These are phyloP conservation scores for Aphanomyces astaci DNA, from an alignment of 352 stramenopile genomes.

Conservation along the genomic window DNA sequence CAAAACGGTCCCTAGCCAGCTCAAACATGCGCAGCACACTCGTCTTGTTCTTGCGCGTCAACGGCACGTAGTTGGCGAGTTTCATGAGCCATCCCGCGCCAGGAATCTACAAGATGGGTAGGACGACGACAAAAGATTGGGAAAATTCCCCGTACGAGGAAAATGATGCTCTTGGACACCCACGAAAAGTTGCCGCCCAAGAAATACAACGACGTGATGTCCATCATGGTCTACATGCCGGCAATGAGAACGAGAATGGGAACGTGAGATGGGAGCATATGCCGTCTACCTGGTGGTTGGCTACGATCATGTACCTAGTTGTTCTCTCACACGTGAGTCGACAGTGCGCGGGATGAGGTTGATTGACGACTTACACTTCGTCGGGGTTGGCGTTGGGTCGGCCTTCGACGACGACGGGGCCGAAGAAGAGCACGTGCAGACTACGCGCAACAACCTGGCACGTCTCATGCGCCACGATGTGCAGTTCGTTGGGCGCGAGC, in stretches of 20 bases:
- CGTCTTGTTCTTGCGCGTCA: slow-evolving; percentile 15
- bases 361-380: neutral
- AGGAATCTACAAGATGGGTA: neutral
- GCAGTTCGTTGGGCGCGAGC: neutral
- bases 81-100: slow-evolving; percentile 18
- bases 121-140: neutral
- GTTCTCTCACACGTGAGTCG: too few species aligned
- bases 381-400: neutral
- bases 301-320: slow-evolving; percentile 5
- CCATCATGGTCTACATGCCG: slow-evolving; percentile 17
- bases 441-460: neutral
- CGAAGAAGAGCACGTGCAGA: slow-evolving; percentile 6
- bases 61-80: slow-evolving; percentile 19
- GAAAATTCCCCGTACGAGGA: neutral
- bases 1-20: neutral
- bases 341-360: neutral
- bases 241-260: neutral
- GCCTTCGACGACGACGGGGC: neutral
- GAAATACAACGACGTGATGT: slow-evolving; percentile 11
- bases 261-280: neutral
- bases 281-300: slow-evolving; percentile 12
- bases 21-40: slow-evolving; percentile 6
- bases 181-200: slow-evolving; percentile 3
- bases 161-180: slow-evolving; percentile 18
- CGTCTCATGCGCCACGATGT: neutral